phyloP scores from a whole-genome alignment of 2,329 filamentous ascomycete genomes.

The Colletotrichum sp. region DNA sequence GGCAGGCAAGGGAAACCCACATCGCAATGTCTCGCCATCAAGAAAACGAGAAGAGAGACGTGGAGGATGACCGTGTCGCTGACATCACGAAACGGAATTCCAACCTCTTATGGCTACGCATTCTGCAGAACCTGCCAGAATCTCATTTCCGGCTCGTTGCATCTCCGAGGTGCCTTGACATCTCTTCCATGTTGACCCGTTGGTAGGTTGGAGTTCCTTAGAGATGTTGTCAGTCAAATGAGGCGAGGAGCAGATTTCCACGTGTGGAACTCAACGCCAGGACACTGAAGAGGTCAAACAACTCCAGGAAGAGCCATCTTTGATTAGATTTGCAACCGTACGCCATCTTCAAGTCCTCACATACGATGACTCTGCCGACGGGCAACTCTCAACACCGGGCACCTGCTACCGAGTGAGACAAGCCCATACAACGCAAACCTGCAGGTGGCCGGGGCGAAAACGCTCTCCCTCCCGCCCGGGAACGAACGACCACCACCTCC shows the following conservation, averaged over 20 bases:
- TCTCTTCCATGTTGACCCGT: neutral
- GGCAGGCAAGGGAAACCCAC: neutral
- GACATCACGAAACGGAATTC: constrained; percentile 4
- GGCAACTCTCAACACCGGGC: neutral
- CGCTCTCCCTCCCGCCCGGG: neutral
- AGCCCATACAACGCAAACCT: neutral
- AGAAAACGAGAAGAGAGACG: neutral
- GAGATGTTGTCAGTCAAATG: neutral
- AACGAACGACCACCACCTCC: neutral
- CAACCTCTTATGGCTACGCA: neutral
- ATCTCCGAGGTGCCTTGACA: neutral
- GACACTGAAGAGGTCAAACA: neutral
- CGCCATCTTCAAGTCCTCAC: neutral
- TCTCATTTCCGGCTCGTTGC: neutral
- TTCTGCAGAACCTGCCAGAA: neutral
- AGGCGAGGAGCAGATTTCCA: neutral
- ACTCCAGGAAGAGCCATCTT: neutral
- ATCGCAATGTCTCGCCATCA: neutral
- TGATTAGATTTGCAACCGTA: neutral
- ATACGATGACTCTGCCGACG: neutral
- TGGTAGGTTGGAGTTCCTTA: neutral
- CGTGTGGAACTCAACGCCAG: neutral
- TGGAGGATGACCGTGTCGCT: neutral
- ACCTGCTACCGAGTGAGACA: neutral
- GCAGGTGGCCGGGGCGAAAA: neutral